phyloP scores from a whole-genome alignment of 148 eudicot genomes.

The Cornus suecica region DNA sequence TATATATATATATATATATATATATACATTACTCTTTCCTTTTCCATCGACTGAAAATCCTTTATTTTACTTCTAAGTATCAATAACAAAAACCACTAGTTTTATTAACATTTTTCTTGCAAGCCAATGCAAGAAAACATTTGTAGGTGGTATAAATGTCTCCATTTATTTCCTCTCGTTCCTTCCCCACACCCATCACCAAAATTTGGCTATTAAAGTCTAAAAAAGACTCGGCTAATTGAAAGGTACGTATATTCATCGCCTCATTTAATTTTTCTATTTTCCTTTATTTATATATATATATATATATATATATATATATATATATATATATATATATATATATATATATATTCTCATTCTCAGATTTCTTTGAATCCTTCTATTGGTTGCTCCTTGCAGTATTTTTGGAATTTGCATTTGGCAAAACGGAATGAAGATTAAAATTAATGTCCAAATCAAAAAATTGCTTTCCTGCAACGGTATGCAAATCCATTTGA shows the following conservation, averaged over 20 bases:
- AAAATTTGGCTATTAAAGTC: background rate
- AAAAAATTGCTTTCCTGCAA: conserved; percentile 13
- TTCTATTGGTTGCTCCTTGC: background rate
- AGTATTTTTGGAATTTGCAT: background rate
- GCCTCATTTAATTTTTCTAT: background rate
- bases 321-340: no score
- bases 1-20: no score
- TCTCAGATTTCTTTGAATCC: background rate
- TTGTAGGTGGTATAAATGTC: background rate
- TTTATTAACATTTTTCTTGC: background rate
- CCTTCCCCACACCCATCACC: background rate
- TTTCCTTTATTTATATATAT: background rate
- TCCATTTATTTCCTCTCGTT: background rate
- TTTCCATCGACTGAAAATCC: background rate
- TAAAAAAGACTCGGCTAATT: background rate
- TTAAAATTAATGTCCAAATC: conserved; percentile 10
- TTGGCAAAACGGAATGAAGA: background rate
- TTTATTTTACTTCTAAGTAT: background rate
- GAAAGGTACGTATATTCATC: conserved; percentile 7
- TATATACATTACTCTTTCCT: no score
- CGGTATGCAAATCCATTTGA: background rate
- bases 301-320: no score
- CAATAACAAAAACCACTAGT: background rate
- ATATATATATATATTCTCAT: no score
- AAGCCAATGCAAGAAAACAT: background rate